These are phyloP conservation scores for Hypericum androsaemum DNA, from an alignment of 345 rosid genomes.

Conservation along the genomic window DNA sequence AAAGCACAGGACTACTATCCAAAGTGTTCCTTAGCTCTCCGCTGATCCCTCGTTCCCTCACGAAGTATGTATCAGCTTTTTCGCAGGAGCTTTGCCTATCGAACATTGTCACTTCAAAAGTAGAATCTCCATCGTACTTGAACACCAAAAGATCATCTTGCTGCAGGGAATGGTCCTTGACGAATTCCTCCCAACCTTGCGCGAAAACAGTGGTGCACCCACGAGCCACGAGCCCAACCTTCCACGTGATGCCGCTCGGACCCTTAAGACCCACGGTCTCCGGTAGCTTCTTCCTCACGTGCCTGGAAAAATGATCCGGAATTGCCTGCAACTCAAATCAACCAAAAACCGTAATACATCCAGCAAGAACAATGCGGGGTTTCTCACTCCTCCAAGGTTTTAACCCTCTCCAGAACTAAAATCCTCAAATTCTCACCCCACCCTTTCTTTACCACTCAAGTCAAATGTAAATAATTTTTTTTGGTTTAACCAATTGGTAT, in stretches of 20 bases:
- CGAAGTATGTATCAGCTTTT: constrained; percentile 55
- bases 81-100: constrained; percentile 53
- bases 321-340: constrained; percentile 37
- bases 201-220: constrained; percentile 32
- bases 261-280: constrained; percentile 48
- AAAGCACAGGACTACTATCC: too few relatives aligned
- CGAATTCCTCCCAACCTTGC: constrained; percentile 60
- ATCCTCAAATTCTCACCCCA: too few relatives aligned
- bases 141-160: constrained; percentile 64
- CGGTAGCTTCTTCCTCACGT: constrained; percentile 43
- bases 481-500: too few relatives aligned
- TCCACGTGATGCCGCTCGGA: constrained; percentile 54
- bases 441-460: too few relatives aligned
- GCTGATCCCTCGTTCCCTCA: constrained; percentile 30
- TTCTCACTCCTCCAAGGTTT: not conserved
- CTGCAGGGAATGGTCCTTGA: constrained; percentile 36
- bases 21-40: constrained; percentile 15
- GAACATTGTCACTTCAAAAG: constrained; percentile 57
- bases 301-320: constrained; percentile 43
- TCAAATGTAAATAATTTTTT: too few relatives aligned
- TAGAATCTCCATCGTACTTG: constrained; percentile 52
- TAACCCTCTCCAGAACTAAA: too few relatives aligned
- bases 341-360: not conserved
- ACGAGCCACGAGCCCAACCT: constrained; percentile 32
- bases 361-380: not conserved